Base-by-base conservation (phyloP, 257 asterid genomes). In the Solanum chaucha region DNA sequence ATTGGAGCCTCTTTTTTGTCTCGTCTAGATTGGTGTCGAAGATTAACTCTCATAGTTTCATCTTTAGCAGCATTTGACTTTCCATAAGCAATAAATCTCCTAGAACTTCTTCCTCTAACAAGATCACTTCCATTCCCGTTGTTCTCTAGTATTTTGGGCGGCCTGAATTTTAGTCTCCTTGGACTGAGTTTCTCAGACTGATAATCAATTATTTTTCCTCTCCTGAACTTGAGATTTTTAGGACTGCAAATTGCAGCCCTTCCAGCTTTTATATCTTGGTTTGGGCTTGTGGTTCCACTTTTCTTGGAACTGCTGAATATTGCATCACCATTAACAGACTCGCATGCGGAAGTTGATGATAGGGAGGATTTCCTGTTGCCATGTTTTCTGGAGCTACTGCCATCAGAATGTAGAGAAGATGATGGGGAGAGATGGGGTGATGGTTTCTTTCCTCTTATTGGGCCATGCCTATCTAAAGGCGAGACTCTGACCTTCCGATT, bases 191-290 rank as follows among this genome's bases (percentile, higher is more conserved):
- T 80, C 68, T 80, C 85, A 46, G 41, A 80, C 28, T 80, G 85
- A 48, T 28, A 48, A 28, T 80, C 85, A 19, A 80, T 48, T 80
- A 46, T 28, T 48, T 80, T 48, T 28, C 68, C 67, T 80, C 41
- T 80, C 85, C 85, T 80, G 85, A 80, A 80, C 28, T 28, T 80
- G 68, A 80, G 85, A 30, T 80, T 80, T 80, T 80, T 80, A 48
- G 85, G 85, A 46, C 85, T 80, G 41, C 41, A 17, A 28, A 46
- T 80, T 28, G 67, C 85, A 26, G 28, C 36, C 24, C 67, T 80
- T 80, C 41, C 85, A 46, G 28, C 85, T 46, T 80, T 80, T 48
- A 10, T 48, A 48, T 80, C 65, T 48, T 80, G 41, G 68, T 30
- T 80, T 80, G 61, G 85, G 28, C 28, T 28, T 28, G 85, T 28